phyloP scores from a whole-genome alignment of 345 rosid genomes.

The Streptanthus diversifolius region DNA sequence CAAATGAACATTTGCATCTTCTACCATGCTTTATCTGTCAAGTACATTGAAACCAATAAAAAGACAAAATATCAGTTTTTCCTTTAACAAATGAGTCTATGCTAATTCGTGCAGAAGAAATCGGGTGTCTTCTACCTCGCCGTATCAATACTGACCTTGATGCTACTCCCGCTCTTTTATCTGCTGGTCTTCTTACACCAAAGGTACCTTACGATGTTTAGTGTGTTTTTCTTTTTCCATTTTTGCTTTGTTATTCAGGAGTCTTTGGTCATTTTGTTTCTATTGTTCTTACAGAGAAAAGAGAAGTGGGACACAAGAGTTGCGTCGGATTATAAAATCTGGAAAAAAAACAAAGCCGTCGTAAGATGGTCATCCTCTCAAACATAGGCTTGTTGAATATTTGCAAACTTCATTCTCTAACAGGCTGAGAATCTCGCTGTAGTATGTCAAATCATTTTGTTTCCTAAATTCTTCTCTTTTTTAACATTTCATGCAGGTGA shows the following conservation, averaged over 20 bases:
- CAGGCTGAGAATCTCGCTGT: not conserved
- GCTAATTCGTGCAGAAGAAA: conserved; percentile 54
- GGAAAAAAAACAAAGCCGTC: conserved; percentile 62
- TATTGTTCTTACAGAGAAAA: conserved; percentile 50
- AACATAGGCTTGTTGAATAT: not conserved
- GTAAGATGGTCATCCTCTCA: conserved; percentile 32
- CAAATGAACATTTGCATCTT: not conserved
- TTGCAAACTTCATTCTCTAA: not conserved
- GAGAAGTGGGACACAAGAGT: conserved; percentile 67
- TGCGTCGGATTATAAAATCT: conserved; percentile 59
- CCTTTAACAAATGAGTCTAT: conserved; percentile 8
- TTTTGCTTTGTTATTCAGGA: conserved; percentile 6
- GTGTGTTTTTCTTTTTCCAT: not conserved
- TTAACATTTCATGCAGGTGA: conserved; percentile 4
- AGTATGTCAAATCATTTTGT: not conserved
- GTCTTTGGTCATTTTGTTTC: conserved; percentile 10
- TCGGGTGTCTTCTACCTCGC: conserved; percentile 69
- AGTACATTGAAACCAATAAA: not conserved
- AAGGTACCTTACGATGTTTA: conserved; percentile 43
- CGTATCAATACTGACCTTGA: conserved; percentile 68
- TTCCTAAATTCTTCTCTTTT: not conserved
- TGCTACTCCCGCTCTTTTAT: conserved; percentile 88
- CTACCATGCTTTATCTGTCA: not conserved
- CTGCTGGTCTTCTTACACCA: conserved; percentile 68
- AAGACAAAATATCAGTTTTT: not conserved